phyloP scores from a whole-genome alignment of 2,329 filamentous ascomycete genomes.

The Colletotrichum sp. region DNA sequence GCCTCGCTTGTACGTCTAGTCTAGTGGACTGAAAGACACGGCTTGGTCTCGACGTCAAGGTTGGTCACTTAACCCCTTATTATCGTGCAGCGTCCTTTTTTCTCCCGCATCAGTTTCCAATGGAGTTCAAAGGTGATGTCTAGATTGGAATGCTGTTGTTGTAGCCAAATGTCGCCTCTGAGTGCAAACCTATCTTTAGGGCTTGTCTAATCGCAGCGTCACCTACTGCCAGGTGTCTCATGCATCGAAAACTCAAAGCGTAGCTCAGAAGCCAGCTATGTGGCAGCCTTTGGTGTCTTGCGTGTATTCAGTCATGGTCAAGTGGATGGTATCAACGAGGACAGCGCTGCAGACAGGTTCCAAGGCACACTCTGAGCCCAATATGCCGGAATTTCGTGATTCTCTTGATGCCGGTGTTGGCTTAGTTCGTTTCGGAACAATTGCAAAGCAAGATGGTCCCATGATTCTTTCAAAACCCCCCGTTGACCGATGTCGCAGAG shows the following conservation, averaged over 20 bases:
- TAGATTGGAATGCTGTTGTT: rapidly evolving
- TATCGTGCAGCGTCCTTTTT: no score
- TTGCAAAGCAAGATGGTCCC: rapidly evolving
- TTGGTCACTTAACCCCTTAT: no score
- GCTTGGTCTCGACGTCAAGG: no score
- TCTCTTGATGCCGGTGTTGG: neutral
- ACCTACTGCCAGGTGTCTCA: rapidly evolving
- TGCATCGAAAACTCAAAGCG: rapidly evolving
- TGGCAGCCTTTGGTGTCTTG: neutral
- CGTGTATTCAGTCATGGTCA: neutral
- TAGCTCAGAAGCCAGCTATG: rapidly evolving
- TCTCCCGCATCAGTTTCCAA: no score
- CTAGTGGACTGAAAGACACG: no score
- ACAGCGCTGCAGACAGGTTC: rapidly evolving
- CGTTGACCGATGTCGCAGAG: neutral
- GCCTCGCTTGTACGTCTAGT: neutral
- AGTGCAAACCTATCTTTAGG: neutral
- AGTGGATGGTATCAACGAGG: rapidly evolving
- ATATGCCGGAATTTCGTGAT: neutral
- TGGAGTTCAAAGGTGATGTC: no score
- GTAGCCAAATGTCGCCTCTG: no score
- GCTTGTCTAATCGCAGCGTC: rapidly evolving
- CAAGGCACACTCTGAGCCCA: neutral
- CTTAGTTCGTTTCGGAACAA: neutral
- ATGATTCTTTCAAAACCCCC: neutral